These are phyloP conservation scores for Penicillium macrosclerotiorum DNA, from an alignment of 495 filamentous ascomycete genomes.

Conservation along the genomic window DNA sequence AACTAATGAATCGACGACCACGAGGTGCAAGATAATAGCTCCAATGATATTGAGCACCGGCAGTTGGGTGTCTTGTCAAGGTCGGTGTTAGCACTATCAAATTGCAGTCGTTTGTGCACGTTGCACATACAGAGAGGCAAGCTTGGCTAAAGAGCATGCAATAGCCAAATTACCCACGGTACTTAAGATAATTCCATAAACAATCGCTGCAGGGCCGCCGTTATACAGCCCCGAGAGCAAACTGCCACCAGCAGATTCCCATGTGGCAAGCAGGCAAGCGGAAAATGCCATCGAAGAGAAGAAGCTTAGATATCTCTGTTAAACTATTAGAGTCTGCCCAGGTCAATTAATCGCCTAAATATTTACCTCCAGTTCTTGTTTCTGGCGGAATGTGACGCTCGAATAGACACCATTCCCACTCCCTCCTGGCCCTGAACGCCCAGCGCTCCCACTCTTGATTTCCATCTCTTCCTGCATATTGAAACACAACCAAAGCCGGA, in stretches of 20 bases:
- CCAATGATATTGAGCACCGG: slow-evolving; percentile 49
- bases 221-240: slow-evolving; percentile 28
- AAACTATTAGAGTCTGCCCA: neutral
- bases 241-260: slow-evolving; percentile 30
- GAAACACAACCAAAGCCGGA: neutral
- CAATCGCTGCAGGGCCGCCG: slow-evolving; percentile 28
- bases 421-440: slow-evolving; percentile 15
- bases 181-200: slow-evolving; percentile 31
- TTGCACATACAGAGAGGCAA: slow-evolving; percentile 35
- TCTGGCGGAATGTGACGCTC: slow-evolving; percentile 19
- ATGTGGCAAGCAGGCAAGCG: slow-evolving; percentile 33
- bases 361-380: slow-evolving; percentile 25
- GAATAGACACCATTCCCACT: slow-evolving; percentile 11
- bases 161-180: slow-evolving; percentile 26
- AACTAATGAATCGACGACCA: slow-evolving; percentile 39
- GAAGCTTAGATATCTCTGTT: slow-evolving; percentile 35
- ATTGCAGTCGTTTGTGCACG: neutral
- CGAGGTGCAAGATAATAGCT: slow-evolving; percentile 41
- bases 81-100: slow-evolving; percentile 3
- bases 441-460: slow-evolving; percentile 21
- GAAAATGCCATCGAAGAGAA: slow-evolving; percentile 35
- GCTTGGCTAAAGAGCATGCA: slow-evolving; percentile 30
- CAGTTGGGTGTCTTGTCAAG: slow-evolving; percentile 28
- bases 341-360: neutral
- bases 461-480: slow-evolving; percentile 25